A percentile compares a stretch with the other conserved stretches of the same genome.
phyloP scores from a whole-genome alignment of 495 filamentous ascomycete species.

The Sordaria brevicollis region DNA sequence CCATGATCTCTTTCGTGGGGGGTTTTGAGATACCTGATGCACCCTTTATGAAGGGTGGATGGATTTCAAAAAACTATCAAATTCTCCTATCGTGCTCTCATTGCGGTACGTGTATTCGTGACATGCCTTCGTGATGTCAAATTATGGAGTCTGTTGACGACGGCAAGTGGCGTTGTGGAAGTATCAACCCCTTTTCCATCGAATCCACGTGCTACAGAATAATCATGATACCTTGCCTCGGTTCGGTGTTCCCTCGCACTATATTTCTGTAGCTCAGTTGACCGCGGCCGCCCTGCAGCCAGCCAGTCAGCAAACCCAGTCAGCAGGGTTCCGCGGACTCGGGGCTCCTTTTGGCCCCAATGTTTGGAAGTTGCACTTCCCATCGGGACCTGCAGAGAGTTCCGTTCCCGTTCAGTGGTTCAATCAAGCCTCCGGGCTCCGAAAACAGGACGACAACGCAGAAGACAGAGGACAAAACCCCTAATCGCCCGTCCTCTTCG shows the following conservation, averaged over 20 bases:
- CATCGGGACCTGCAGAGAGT: neutral
- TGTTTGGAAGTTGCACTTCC: neutral
- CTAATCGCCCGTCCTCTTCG: neutral
- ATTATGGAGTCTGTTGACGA: neutral
- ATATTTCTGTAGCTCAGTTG: too few relatives aligned
- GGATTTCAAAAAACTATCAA: neutral
- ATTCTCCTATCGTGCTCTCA: neutral
- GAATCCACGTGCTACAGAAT: neutral
- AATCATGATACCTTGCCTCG: rapidly evolving
- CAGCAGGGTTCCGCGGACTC: neutral
- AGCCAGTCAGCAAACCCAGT: too few relatives aligned
- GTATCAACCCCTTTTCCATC: neutral
- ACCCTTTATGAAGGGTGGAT: neutral
- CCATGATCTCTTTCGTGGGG: neutral
- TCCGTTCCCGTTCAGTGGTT: neutral
- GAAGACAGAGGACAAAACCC: neutral
- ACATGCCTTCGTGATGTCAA: neutral
- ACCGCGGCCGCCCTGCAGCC: too few relatives aligned
- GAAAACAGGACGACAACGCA: too few relatives aligned
- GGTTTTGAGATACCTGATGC: neutral
- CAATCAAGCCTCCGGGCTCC: neutral
- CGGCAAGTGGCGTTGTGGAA: neutral
- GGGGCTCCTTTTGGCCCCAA: neutral
- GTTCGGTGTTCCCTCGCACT: too few relatives aligned
- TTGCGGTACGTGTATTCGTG: neutral